phyloP scores from a whole-genome alignment of 176 grass and related monocot genomes.

The Eragrostis curvula region DNA sequence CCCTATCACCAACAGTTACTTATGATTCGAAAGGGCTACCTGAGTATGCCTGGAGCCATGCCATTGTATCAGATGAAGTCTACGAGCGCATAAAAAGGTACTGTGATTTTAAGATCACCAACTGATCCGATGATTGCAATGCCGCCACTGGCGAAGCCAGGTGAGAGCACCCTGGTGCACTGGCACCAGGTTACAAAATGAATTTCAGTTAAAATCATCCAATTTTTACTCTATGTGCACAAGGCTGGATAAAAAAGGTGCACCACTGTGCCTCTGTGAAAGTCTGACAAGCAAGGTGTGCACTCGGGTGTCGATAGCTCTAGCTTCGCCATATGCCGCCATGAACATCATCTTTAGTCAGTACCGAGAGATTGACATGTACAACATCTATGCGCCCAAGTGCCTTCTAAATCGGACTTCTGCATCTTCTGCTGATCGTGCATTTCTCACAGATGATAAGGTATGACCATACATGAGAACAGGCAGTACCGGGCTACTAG shows the following conservation, averaged over 20 bases:
- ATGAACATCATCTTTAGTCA: constrained; percentile 58
- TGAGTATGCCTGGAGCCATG: constrained; percentile 85
- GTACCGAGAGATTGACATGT: constrained; percentile 73
- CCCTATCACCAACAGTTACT: constrained; percentile 62
- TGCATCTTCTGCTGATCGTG: constrained; percentile 4
- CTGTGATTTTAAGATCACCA: constrained; percentile 66
- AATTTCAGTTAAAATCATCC: too few relatives aligned
- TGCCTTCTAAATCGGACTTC: constrained; percentile 69
- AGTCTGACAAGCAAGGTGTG: too few relatives aligned
- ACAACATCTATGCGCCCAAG: constrained; percentile 87
- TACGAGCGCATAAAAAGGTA: constrained; percentile 45
- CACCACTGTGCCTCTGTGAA: too few relatives aligned
- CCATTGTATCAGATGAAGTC: constrained; percentile 65
- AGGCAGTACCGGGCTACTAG: too few relatives aligned
- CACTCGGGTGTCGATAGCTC: too few relatives aligned
- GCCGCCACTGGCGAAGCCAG: too few relatives aligned
- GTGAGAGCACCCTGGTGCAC: too few relatives aligned
- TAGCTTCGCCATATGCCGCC: too few relatives aligned
- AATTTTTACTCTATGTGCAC: too few relatives aligned
- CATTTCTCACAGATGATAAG: constrained; percentile 3
- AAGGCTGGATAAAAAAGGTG: too few relatives aligned
- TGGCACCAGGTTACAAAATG: too few relatives aligned
- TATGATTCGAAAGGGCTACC: constrained; percentile 69
- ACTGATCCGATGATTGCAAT: constrained; percentile 58
- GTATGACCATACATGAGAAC: too few relatives aligned